phyloP scores from a whole-genome alignment of 2,329 filamentous ascomycete genomes.

The Calonectria pseudoreteaudii region DNA sequence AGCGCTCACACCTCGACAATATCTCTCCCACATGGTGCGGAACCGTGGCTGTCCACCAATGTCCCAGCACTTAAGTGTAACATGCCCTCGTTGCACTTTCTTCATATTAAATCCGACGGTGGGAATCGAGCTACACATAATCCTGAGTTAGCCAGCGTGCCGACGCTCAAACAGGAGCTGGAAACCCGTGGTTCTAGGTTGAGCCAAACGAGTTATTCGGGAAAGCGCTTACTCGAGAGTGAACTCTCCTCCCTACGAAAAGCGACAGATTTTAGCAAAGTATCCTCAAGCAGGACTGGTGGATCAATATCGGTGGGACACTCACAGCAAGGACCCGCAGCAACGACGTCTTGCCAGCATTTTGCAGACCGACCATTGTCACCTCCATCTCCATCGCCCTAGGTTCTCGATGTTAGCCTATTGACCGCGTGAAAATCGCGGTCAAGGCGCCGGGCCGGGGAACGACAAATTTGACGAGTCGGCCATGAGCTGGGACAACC shows the following conservation, averaged over 20 bases:
- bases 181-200: slow-evolving; percentile 6
- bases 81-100: slow-evolving; percentile 96
- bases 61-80: slow-evolving; percentile 99
- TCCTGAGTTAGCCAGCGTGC: slow-evolving; percentile 51
- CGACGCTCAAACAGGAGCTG: slow-evolving; percentile 1
- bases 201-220: slow-evolving; percentile 28
- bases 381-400: slow-evolving; percentile 99
- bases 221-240: slow-evolving; percentile 87
- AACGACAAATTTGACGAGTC: slow-evolving; percentile 20
- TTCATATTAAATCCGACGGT: slow-evolving; percentile 99
- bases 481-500: slow-evolving; percentile 12
- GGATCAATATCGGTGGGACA: slow-evolving; percentile 24
- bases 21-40: slow-evolving; percentile 99
- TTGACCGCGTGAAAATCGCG: slow-evolving; percentile 33
- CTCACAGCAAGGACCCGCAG: slow-evolving; percentile 95
- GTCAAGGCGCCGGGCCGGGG: slow-evolving; percentile 18
- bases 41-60: slow-evolving; percentile 96
- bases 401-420: slow-evolving; percentile 37
- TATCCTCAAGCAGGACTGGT: slow-evolving; percentile 17
- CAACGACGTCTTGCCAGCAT: slow-evolving; percentile 96
- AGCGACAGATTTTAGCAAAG: slow-evolving; percentile 35
- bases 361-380: slow-evolving; percentile 98
- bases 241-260: slow-evolving; percentile 89
- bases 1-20: slow-evolving; percentile 96
- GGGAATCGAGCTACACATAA: slow-evolving; percentile 84